phyloP scores from a whole-genome alignment of 2,329 filamentous ascomycete species.

The Hymenoscyphus linearis region DNA sequence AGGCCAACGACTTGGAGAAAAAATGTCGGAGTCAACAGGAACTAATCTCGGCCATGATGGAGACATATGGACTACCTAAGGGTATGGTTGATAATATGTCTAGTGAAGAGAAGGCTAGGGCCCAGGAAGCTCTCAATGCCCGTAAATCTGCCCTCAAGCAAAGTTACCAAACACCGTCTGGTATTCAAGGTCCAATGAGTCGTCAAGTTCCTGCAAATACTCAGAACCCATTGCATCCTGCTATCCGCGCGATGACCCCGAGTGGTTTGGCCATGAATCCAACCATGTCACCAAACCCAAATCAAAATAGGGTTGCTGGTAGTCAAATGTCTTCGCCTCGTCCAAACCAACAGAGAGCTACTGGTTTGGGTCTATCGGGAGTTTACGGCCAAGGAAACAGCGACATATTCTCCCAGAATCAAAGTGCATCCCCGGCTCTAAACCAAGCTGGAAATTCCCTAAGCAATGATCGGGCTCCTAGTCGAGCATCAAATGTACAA shows the following conservation, averaged over 20 bases:
- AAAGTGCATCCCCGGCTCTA: background rate
- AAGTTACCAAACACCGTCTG: too few species aligned
- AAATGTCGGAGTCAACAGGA: too few species aligned
- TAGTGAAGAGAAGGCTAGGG: too few species aligned
- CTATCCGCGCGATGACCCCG: background rate
- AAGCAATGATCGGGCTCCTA: background rate
- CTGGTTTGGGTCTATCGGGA: too few species aligned
- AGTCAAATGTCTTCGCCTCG: background rate
- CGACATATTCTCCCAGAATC: background rate
- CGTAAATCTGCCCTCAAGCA: too few species aligned
- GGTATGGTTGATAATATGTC: too few species aligned
- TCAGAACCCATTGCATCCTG: background rate
- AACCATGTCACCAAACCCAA: background rate
- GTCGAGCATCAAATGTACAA: background rate
- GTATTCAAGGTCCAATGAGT: too few species aligned
- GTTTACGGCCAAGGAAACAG: too few species aligned
- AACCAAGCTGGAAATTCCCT: background rate
- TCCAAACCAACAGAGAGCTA: background rate
- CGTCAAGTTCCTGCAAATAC: background rate
- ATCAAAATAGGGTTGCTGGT: background rate
- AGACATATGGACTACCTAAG: too few species aligned
- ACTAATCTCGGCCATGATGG: too few species aligned
- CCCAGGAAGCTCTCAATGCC: too few species aligned
- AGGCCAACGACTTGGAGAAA: too few species aligned
- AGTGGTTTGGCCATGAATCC: background rate